A percentile compares a stretch with the other conserved stretches of the same genome.
These are phyloP conservation scores for Candida arabinofermentans DNA, from an alignment of 805 yeast species.

Conservation along the genomic window DNA sequence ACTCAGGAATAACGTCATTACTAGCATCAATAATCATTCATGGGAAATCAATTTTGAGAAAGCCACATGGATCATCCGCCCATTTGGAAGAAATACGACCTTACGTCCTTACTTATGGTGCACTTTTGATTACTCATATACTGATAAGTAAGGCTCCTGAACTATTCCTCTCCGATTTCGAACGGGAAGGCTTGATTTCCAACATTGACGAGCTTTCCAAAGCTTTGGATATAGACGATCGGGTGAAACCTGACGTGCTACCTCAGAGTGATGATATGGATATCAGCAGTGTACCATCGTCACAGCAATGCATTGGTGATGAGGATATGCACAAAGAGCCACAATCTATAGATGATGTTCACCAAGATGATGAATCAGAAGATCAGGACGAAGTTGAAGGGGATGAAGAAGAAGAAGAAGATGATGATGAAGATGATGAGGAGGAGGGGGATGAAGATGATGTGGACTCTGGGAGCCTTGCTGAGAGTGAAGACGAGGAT, in stretches of 20 bases:
- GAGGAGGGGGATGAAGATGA: conserved; percentile 17
- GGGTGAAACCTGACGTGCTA: conserved; percentile 5
- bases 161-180: conserved; percentile 45
- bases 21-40: conserved; percentile 63
- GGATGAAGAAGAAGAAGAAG: conserved; percentile 24
- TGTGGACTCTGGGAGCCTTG: background rate
- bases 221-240: conserved; percentile 15
- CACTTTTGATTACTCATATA: conserved; percentile 43
- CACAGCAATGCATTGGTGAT: conserved; percentile 2
- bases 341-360: too few species aligned
- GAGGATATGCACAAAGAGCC: conserved; percentile 5
- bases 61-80: conserved; percentile 8
- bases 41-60: conserved; percentile 32
- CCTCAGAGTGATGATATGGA: conserved; percentile 6
- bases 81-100: conserved; percentile 24
- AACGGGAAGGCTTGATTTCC: conserved; percentile 67
- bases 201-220: conserved; percentile 40
- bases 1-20: conserved; percentile 40
- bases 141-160: conserved; percentile 43
- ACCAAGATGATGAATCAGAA: conserved; percentile 11
- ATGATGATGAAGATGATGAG: conserved; percentile 27
- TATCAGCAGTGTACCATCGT: background rate
- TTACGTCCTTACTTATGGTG: conserved; percentile 44
- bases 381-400: conserved; percentile 15
- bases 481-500: conserved; percentile 10